Evolutionary conservation across 2,329 filamentous ascomycete genomes (phyloP), one percentile per base, ranked within the genome.

Genomic region (Claviceps sorghi): DNA sequence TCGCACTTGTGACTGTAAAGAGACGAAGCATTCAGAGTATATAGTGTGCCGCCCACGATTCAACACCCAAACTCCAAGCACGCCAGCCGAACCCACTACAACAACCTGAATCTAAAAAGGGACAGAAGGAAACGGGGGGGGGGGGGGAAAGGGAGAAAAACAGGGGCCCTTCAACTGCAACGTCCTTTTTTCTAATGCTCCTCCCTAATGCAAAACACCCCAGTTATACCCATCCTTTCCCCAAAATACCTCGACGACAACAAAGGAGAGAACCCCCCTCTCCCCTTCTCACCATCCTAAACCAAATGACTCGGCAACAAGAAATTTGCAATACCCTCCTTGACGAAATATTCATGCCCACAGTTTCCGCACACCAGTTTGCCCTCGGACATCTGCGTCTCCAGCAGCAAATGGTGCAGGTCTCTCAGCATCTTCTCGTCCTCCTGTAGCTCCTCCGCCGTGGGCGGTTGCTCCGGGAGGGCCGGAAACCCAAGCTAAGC

Each of bases 241-340:
- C 10, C 38, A 42, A 9, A 21, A 8, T 30, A 93, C 61, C 86
- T 91, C 13, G 93, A 93, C 59, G 97, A 71, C 64, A 97, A 70
- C 63, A 98, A 97, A 69, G 96, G 97, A 54, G n/a, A 88, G 88
- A 67, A 97, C 95, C 6, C 93, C 93, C 69, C 98, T 91, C 65
- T 93, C 90, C n/a, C 13, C 9, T 30, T 26, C 21, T 44, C 22
- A 44, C 9, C 42, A 38, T 21, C 32, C 38, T 41, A 54, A 21
- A 90, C 93, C 68, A 98, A 71, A 72, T 98, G 93, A 62, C 86
- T 93, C 13, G 93, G 93, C 59, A 98, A 71, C 64, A 98, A 71
- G 63, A 98, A 98, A 69, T 97, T 97, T 54, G 89, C 88, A 67
- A 97, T 95, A 5, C 93, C 93, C 70, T 98, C 91, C 65, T 93